Conservation (phyloP, 495 filamentous ascomycete genomes). For the Aspergillus ellipticus region DNA sequence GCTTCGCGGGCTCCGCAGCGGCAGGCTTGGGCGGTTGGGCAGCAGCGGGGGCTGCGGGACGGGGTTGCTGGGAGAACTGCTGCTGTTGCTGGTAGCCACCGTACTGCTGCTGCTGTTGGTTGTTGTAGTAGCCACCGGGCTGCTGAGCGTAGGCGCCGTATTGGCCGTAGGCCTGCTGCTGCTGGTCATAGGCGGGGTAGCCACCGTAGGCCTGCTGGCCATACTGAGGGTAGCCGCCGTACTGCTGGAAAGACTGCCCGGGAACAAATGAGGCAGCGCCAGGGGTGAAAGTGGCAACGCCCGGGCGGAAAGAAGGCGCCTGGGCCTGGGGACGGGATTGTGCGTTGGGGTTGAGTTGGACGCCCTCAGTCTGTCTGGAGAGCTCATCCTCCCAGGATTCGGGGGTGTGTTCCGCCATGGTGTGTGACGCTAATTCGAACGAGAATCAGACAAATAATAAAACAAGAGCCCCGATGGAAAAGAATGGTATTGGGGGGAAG, state of each 20-base stretch:
- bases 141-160: slow-evolving; percentile 47
- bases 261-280: slow-evolving; percentile 74
- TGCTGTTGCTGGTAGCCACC: slow-evolving; percentile 39
- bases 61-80: slow-evolving; percentile 52
- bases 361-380: slow-evolving; percentile 78
- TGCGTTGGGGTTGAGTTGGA: slow-evolving; percentile 74
- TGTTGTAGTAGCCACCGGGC: slow-evolving; percentile 34
- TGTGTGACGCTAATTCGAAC: slow-evolving; percentile 25
- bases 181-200: slow-evolving; percentile 46
- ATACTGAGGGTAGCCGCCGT: slow-evolving; percentile 57
- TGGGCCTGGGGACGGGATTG: slow-evolving; percentile 69
- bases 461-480: slow-evolving; percentile 15
- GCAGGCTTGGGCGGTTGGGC: slow-evolving; percentile 31
- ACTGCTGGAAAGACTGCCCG: slow-evolving; percentile 55
- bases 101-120: slow-evolving; percentile 33
- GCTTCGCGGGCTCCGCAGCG: slow-evolving; percentile 28
- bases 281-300: slow-evolving; percentile 77
- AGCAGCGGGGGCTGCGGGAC: slow-evolving; percentile 52
- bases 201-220: slow-evolving; percentile 39
- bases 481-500: slow-evolving; percentile 1
- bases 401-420: slow-evolving; percentile 73
- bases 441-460: slow-evolving; percentile 25
- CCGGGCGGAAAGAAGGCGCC: slow-evolving; percentile 56
- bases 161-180: slow-evolving; percentile 31
- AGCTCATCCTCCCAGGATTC: slow-evolving; percentile 97